Evolutionary conservation across 306 rosid genomes (phyloP), one percentile per base, ranked within the genome.

Genomic region (Cucurbita moschata): DNA sequence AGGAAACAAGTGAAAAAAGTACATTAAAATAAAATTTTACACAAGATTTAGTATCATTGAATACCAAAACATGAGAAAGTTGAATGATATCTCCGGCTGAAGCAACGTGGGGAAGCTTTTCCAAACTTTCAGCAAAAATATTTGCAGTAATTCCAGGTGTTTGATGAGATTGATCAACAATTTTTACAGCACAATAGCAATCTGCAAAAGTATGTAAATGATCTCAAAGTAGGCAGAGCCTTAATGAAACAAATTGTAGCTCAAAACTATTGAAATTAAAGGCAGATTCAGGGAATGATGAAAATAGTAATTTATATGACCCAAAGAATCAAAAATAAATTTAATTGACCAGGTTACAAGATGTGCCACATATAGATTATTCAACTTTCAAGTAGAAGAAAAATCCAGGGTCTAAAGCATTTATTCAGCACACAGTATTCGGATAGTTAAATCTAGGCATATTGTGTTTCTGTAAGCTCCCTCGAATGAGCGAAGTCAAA

Each of bases 1-100:
- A 46, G 18, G 35, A 57, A 57, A 39, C 10, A 57, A 8, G 4
- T 5, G 47, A 71, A 56, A 43, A 74, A 74, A 47, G 10, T 10
- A 43, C 12, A 3, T 59, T 7, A 35, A 23, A n/a, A 39, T 58
- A 8, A 18, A 60, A 4, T 44, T 10, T 71, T 40, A 30, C 10
- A 7, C 9, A 7, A 62, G 66, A n/a, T 13, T 53, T 26, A 58
- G 7, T 9, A 69, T 77, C 15, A 4, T 15, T 54, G 72, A 30
- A 60, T 88, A 90, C 92, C 88, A 1, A 4, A 21, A 88, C 90
- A 68, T 18, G 55, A 30, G 70, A 69, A 18, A 93, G 81, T 64
- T 65, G 83, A 78, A 90, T 80, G 73, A 93, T 59, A 68, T 88
- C 98, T 58, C 98, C 98, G 13, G 74, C 26, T 7, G 85, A 72